Conservation (phyloP, 176 grass and related monocot species). For the Stipa capillata region DNA sequence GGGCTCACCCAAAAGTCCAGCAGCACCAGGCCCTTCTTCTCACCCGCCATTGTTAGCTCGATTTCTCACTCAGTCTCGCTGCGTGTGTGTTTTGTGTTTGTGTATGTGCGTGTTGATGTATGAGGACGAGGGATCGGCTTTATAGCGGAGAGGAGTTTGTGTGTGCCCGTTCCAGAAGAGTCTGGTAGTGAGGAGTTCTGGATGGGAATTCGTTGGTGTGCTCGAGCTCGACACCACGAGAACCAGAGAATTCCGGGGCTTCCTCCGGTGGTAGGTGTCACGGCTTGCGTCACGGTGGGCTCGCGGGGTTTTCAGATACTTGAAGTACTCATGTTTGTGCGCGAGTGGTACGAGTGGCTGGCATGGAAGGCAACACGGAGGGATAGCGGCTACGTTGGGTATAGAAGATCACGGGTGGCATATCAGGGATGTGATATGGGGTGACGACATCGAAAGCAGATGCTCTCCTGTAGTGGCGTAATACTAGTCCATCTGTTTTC, state of each 20-base stretch:
- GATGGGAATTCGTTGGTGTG: too few relatives aligned
- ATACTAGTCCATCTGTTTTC: too few relatives aligned
- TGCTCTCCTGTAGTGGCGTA: too few relatives aligned
- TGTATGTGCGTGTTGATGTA: too few relatives aligned
- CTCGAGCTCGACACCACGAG: too few relatives aligned
- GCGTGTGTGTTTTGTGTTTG: background rate
- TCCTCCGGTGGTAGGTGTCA: too few relatives aligned
- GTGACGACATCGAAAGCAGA: background rate
- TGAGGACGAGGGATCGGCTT: background rate
- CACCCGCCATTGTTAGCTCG: background rate
- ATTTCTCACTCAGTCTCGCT: too few relatives aligned
- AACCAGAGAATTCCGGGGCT: background rate
- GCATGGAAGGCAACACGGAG: too few relatives aligned
- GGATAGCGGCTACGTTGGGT: background rate
- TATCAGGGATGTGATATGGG: background rate
- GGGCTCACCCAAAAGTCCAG: constrained; percentile 51
- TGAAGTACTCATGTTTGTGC: background rate
- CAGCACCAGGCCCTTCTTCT: constrained; percentile 32
- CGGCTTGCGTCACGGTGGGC: background rate
- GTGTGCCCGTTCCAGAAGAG: background rate
- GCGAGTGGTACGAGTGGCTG: background rate
- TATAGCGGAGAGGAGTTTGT: background rate
- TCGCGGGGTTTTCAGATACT: too few relatives aligned
- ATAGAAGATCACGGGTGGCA: background rate
- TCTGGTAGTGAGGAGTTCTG: background rate